Evolutionary conservation across 257 asterid species (phyloP), one percentile per base, ranked within the genome.

Genomic region (Marsdenia floribunda): DNA sequence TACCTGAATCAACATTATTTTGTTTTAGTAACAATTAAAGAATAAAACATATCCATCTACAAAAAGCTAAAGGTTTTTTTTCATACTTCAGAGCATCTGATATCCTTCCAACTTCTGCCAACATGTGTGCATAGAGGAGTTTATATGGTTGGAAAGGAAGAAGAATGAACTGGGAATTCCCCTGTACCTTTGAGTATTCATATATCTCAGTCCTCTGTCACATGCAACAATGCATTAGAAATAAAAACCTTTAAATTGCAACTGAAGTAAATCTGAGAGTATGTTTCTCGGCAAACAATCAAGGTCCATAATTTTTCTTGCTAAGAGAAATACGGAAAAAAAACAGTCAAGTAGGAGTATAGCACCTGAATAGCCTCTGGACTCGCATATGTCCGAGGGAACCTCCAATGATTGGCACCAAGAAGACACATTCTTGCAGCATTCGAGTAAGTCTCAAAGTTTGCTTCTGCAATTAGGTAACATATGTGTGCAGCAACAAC

Each of bases 351-450:
- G 76, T 70, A 85, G 76, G 52, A 72, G 24, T 65, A 70, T 70
- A 68, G 73, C 79, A 95, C 99, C 99, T 95, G 98, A 88, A 95
- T 95, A 58, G 99, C 97, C 75, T 90, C 97, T 73, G 99, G 96
- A 78, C 96, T 88, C 12, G 98, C 98, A 83, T 86, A 95, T 26
- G 98, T 90, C 70, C 99, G 89, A 6, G 99, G 99, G 70, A 73
- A 88, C 79, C 88, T 92, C 91, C 85, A 92, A 77, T 95, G 99
- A 86, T 95, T 96, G 57, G 99, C 96, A 78, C 99, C 99, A 68
- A 90, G 80, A 73, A 95, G 99, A 82, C 99, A 95, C 88, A 95
- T 57, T 81, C 99, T 92, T 73, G 98, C 92, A 49, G 82, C 89
- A 83, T 92, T 93, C 64, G 97, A 92, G 81, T 86, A 95, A 68